Evolutionary conservation across 169 alveolate genomes (phyloP).

Genomic region (Nephromyces sp.): DNA sequence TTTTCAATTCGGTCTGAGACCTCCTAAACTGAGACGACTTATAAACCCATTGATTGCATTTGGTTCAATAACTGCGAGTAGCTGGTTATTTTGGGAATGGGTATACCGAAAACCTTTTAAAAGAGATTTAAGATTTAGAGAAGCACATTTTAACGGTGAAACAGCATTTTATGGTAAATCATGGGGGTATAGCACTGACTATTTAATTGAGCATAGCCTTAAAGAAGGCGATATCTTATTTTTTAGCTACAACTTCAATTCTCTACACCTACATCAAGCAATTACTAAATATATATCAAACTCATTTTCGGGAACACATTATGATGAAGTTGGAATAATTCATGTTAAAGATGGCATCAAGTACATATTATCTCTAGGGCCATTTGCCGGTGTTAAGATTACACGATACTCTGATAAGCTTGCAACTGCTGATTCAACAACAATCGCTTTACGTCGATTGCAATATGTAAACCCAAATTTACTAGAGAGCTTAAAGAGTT

Average conservation of each 20-base stretch:
- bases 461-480: background rate
- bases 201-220: constrained; percentile 3
- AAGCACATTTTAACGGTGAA: background rate
- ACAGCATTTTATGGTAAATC: constrained; percentile 19
- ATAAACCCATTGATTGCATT: too few relatives aligned
- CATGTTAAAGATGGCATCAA: background rate
- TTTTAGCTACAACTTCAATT: background rate
- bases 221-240: constrained; percentile 19
- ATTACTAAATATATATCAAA: background rate
- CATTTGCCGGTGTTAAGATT: background rate
- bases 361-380: background rate
- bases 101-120: background rate
- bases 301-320: background rate
- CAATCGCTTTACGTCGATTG: background rate
- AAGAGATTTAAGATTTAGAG: background rate
- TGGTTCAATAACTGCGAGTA: background rate
- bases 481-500: background rate
- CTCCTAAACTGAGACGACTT: too few relatives aligned
- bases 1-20: too few relatives aligned
- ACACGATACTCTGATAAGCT: background rate
- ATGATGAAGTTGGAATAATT: background rate
- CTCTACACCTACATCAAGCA: background rate
- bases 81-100: background rate
- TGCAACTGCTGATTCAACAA: background rate
- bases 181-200: constrained; percentile 27